phyloP scores from a whole-genome alignment of 768 basidiomycete genomes.

The Lactarius akahatsu region DNA sequence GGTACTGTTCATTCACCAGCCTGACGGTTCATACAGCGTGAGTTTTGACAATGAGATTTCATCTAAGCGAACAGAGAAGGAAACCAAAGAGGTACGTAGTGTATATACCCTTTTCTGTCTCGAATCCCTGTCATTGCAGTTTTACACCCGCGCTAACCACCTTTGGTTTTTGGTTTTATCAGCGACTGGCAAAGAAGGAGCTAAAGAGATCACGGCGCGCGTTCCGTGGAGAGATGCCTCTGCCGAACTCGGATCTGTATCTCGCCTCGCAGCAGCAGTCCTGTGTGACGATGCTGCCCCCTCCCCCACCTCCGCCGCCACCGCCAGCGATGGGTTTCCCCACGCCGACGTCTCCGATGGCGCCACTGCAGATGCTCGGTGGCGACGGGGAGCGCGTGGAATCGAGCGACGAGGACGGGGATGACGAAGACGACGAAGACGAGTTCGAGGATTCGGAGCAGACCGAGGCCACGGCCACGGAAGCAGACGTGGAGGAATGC shows the following conservation, averaged over 20 bases:
- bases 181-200: slow-evolving; percentile 33
- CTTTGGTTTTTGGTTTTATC: slow-evolving; percentile 10
- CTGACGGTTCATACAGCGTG: slow-evolving; percentile 4
- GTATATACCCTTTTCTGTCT: slow-evolving; percentile 15
- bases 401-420: slow-evolving; percentile 32
- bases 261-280: slow-evolving; percentile 17
- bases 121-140: not conserved
- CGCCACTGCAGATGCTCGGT: slow-evolving; percentile 16
- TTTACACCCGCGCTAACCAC: slow-evolving; percentile 21
- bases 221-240: slow-evolving; percentile 14
- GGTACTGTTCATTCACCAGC: slow-evolving; percentile 21
- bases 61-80: slow-evolving; percentile 28
- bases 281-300: not conserved
- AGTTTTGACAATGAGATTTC: slow-evolving; percentile 17
- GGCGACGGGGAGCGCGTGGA: slow-evolving; percentile 20
- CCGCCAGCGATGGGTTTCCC: slow-evolving; percentile 19
- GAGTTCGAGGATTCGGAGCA: slow-evolving; percentile 49
- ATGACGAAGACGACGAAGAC: slow-evolving; percentile 35
- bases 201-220: slow-evolving; percentile 23
- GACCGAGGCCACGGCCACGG: slow-evolving; percentile 53
- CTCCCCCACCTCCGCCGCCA: slow-evolving; percentile 8
- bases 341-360: slow-evolving; percentile 20
- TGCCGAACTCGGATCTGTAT: slow-evolving; percentile 13
- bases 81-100: slow-evolving; percentile 23
- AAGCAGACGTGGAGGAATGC: slow-evolving; percentile 76